A percentile compares a stretch with the other conserved stretches of the same genome.
These are phyloP conservation scores for Boletellus ananas DNA, from an alignment of 768 basidiomycete genomes.

Conservation along the genomic window DNA sequence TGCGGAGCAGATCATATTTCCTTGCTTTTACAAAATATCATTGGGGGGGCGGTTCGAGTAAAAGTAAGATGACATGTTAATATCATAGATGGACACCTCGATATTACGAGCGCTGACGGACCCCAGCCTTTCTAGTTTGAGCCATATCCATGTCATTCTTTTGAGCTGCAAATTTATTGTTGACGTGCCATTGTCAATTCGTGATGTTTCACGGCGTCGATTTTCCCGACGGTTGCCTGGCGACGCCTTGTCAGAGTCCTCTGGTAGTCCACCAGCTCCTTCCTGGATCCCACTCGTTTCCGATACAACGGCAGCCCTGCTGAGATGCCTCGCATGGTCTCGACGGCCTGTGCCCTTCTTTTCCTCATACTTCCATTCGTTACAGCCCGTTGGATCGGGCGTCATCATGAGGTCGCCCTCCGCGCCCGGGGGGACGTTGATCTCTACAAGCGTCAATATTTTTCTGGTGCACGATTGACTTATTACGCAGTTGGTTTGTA, in stretches of 20 bases:
- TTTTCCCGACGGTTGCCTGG: constrained; percentile 3
- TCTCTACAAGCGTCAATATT: constrained; percentile 37
- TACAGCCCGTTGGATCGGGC: constrained; percentile 33
- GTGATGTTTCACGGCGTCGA: not conserved
- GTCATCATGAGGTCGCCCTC: constrained; percentile 48
- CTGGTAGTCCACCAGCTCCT: constrained; percentile 7
- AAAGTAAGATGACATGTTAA: constrained; percentile 17
- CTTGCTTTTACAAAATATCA: too few relatives aligned
- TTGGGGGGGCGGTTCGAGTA: constrained; percentile 1
- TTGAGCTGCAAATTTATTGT: constrained; percentile 5
- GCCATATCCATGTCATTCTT: constrained; percentile 28
- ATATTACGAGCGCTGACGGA: constrained; percentile 19
- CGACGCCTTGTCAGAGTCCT: constrained; percentile 14
- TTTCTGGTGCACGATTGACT: constrained; percentile 41
- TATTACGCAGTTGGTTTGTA: constrained; percentile 57
- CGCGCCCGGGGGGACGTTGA: constrained; percentile 42
- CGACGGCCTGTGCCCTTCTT: constrained; percentile 32
- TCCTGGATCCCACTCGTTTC: constrained; percentile 17
- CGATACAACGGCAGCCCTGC: not conserved
- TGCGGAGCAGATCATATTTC: constrained; percentile 4
- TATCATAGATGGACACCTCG: constrained; percentile 18
- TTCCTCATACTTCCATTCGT: constrained; percentile 34
- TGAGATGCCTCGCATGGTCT: constrained; percentile 22
- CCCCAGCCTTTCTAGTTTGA: constrained; percentile 12
- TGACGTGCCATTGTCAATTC: constrained; percentile 1